Conservation (phyloP, 1,284 basidiomycete genomes). For the Marasmius oreades region DNA sequence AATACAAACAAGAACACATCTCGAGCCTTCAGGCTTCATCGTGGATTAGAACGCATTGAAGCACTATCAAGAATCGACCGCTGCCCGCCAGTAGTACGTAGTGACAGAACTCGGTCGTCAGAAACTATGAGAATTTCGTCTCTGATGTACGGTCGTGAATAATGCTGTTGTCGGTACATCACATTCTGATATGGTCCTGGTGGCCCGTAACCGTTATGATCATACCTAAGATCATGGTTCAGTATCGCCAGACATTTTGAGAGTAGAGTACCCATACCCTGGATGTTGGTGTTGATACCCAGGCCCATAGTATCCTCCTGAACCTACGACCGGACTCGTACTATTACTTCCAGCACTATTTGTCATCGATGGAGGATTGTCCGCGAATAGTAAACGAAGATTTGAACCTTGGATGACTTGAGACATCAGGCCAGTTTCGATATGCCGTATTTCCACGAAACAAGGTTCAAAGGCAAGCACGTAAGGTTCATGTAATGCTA, state of each 20-base stretch:
- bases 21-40: conserved; percentile 21
- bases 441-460: conserved; percentile 96
- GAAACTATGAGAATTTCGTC: conserved; percentile 81
- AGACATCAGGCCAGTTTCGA: conserved; percentile 88
- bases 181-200: conserved; percentile 15
- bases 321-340: not conserved
- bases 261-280: conserved; percentile 7
- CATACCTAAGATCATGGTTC: conserved; percentile 10
- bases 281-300: conserved; percentile 32
- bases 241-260: not conserved
- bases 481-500: conserved; percentile 95
- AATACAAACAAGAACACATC: not conserved
- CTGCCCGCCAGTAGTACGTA: conserved; percentile 46
- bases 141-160: conserved; percentile 49
- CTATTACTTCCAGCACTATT: conserved; percentile 31
- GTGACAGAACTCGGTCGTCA: conserved; percentile 71
- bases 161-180: conserved; percentile 24
- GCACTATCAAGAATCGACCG: conserved; percentile 36
- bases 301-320: conserved; percentile 26
- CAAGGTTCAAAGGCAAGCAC: conserved; percentile 96
- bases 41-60: conserved; percentile 38
- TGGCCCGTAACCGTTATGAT: conserved; percentile 27
- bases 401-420: conserved; percentile 96
- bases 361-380: conserved; percentile 85
- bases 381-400: conserved; percentile 88